Evolutionary conservation across 179 eudicot genomes (phyloP).

Genomic region (Silene noctiflora): DNA sequence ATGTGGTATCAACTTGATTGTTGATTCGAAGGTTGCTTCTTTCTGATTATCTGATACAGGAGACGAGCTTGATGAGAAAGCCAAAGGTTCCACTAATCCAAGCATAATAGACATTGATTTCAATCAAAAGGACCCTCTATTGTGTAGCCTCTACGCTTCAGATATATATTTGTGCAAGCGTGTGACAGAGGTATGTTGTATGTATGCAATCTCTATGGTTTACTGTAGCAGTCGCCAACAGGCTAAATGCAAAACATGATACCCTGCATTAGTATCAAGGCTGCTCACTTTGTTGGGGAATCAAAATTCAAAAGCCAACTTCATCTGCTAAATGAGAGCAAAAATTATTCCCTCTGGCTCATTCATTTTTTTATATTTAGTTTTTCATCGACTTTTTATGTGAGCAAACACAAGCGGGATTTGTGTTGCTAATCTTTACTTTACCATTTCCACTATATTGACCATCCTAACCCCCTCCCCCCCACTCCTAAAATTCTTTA

Average conservation of each 20-base stretch:
- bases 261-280: conserved; percentile 3
- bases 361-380: too few relatives aligned
- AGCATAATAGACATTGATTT: conserved; percentile 59
- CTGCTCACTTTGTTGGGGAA: not conserved
- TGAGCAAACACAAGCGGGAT: too few relatives aligned
- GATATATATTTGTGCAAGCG: conserved; percentile 52
- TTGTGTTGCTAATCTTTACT: too few relatives aligned
- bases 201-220: conserved; percentile 20
- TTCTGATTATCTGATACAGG: conserved; percentile 40
- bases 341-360: too few relatives aligned
- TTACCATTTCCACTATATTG: too few relatives aligned
- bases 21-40: not conserved
- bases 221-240: not conserved
- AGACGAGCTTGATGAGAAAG: conserved; percentile 29
- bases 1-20: not conserved
- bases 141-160: conserved; percentile 74
- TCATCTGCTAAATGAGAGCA: too few relatives aligned
- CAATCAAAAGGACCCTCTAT: conserved; percentile 63
- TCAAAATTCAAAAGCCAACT: too few relatives aligned
- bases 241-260: not conserved
- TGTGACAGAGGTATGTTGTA: conserved; percentile 51
- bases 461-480: too few relatives aligned
- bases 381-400: too few relatives aligned
- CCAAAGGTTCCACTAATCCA: conserved; percentile 34
- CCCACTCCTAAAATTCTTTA: too few relatives aligned